Percentiles rank a stretch among this genome's conserved stretches.
Conservation (phyloP, 768 basidiomycete species). For the Boletus rex-veris region DNA sequence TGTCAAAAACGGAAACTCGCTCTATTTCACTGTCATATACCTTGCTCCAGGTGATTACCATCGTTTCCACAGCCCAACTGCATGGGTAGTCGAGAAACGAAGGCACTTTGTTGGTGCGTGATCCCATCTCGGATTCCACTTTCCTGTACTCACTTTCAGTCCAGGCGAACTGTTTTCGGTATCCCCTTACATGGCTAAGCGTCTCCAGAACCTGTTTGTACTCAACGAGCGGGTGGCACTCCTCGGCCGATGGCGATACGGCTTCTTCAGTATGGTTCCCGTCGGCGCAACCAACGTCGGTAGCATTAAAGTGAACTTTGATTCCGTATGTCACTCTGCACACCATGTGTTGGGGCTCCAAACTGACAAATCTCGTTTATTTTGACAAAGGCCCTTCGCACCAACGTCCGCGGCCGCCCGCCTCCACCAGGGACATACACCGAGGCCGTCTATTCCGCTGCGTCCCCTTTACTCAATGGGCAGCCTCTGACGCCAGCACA, state of each 20-base stretch:
- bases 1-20: conserved; percentile 71
- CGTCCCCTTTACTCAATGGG: conserved; percentile 78
- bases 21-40: conserved; percentile 95
- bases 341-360: neutral
- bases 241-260: conserved; percentile 90
- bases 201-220: conserved; percentile 89
- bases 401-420: conserved; percentile 73
- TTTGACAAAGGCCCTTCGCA: conserved; percentile 67
- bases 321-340: conserved; percentile 48
- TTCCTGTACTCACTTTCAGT: neutral
- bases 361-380: neutral
- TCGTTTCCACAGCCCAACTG: conserved; percentile 91
- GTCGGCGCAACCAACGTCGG: conserved; percentile 99
- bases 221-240: conserved; percentile 98
- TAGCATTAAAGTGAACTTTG: conserved; percentile 94
- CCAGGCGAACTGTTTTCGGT: conserved; percentile 93
- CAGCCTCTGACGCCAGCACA: conserved; percentile 85
- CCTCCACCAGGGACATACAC: conserved; percentile 84
- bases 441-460: conserved; percentile 88
- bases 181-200: conserved; percentile 91
- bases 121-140: neutral
- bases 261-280: conserved; percentile 96
- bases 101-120: conserved; percentile 88
- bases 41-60: conserved; percentile 99
- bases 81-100: conserved; percentile 96